Conservation (phyloP, 805 yeast species). For the Teunomyces pallodes region DNA sequence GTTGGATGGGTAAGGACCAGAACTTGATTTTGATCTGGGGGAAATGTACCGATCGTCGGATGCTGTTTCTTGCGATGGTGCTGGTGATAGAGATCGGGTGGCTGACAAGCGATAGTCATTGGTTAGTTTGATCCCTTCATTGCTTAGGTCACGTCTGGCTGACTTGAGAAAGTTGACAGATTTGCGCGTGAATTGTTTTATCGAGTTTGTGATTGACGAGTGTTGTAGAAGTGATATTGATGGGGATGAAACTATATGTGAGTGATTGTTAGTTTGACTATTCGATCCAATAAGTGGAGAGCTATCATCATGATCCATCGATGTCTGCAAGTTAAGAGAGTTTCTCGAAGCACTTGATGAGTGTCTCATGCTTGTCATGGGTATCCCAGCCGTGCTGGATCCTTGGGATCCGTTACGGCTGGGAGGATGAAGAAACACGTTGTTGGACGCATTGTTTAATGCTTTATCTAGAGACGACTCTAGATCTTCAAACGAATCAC, state of each 20-base stretch:
- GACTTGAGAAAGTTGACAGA: conserved; percentile 17
- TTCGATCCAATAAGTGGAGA: conserved; percentile 27
- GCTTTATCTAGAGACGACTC: conserved; percentile 69
- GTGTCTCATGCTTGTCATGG: conserved; percentile 23
- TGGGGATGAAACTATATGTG: conserved; percentile 20
- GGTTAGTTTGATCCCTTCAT: conserved; percentile 17
- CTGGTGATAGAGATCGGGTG: not conserved
- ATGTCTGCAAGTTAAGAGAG: not conserved
- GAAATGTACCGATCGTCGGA: conserved; percentile 36
- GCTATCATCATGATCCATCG: conserved; percentile 20
- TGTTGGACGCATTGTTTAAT: conserved; percentile 48
- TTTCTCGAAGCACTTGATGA: not conserved
- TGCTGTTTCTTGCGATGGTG: not conserved
- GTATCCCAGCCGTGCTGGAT: conserved; percentile 26
- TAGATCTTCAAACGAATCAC: conserved; percentile 53
- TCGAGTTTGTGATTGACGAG: conserved; percentile 9
- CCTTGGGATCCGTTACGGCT: conserved; percentile 29
- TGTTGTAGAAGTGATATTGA: conserved; percentile 13
- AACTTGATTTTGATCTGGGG: conserved; percentile 31
- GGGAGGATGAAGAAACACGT: conserved; percentile 20
- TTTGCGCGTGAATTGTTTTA: conserved; percentile 10
- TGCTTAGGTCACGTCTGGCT: conserved; percentile 26
- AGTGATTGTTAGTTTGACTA: conserved; percentile 11
- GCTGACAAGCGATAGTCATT: conserved; percentile 4
- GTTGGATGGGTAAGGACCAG: conserved; percentile 46